Percentiles rank a stretch among this genome's conserved stretches.
These are phyloP conservation scores for Hexamita inflata DNA, from an alignment of 208 protist genomes.

Conservation along the genomic window DNA sequence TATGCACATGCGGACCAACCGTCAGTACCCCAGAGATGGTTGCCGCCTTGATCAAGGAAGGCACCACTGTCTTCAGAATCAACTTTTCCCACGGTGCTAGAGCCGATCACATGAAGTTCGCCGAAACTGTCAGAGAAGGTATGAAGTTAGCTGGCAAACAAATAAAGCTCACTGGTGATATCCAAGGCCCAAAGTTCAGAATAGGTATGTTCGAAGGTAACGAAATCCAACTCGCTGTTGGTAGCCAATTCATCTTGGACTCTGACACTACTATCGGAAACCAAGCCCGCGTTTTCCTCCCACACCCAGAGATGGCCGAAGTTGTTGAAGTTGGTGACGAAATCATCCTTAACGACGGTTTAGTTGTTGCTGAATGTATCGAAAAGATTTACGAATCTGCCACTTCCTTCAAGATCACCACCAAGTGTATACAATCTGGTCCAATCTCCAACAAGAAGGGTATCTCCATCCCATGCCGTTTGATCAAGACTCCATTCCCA, in stretches of 20 bases:
- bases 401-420: not conserved
- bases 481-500: not conserved
- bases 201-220: constrained; percentile 23
- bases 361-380: constrained; percentile 23
- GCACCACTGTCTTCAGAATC: constrained; percentile 40
- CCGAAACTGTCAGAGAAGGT: constrained; percentile 27
- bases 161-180: constrained; percentile 40
- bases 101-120: constrained; percentile 35
- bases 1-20: constrained; percentile 38
- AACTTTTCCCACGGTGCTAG: constrained; percentile 44
- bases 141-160: constrained; percentile 6
- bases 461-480: constrained; percentile 12
- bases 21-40: constrained; percentile 22
- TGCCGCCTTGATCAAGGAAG: constrained; percentile 33
- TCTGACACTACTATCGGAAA: not conserved
- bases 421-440: not conserved
- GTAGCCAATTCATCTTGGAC: constrained; percentile 25
- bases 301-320: constrained; percentile 34
- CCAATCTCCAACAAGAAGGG: not conserved
- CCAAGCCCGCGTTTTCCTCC: constrained; percentile 31
- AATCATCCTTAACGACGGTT: constrained; percentile 44
- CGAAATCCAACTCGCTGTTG: constrained; percentile 9
- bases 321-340: constrained; percentile 33
- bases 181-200: constrained; percentile 44
- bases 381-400: not conserved